Evolutionary conservation across 2,329 filamentous ascomycete genomes (phyloP).

Genomic region (Epichloe sp.): DNA sequence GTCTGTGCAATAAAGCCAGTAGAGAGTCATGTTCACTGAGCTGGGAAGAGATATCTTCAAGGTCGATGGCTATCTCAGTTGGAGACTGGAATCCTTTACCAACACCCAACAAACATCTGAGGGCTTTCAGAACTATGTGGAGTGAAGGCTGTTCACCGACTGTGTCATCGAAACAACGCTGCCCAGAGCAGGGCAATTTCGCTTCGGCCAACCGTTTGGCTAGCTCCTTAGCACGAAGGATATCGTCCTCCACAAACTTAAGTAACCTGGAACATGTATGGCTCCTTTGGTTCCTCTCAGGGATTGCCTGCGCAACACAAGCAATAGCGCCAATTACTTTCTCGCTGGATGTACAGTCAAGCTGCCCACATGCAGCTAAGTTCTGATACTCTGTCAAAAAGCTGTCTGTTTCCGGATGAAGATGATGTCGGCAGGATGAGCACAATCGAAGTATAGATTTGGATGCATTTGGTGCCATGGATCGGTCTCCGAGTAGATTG

Average conservation of each 20-base stretch:
- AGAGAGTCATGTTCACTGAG: slow-evolving; percentile 6
- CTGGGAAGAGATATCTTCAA: slow-evolving; percentile 36
- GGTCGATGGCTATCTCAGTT: slow-evolving; percentile 52
- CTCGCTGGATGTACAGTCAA: slow-evolving; percentile 60
- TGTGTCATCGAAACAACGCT: slow-evolving; percentile 15
- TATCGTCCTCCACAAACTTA: slow-evolving; percentile 47
- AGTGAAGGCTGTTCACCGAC: slow-evolving; percentile 30
- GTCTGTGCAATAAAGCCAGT: slow-evolving; percentile 26
- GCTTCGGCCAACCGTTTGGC: slow-evolving; percentile 4
- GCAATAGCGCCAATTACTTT: slow-evolving; percentile 62
- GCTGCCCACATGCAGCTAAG: slow-evolving; percentile 37
- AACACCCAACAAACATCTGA: slow-evolving; percentile 57
- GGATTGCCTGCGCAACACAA: slow-evolving; percentile 60
- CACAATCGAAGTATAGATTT: slow-evolving; percentile 64
- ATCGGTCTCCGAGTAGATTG: slow-evolving; percentile 47
- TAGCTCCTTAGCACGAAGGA: slow-evolving; percentile 13
- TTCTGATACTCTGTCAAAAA: slow-evolving; percentile 60
- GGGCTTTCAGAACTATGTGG: slow-evolving; percentile 38
- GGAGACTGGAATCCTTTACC: slow-evolving; percentile 60
- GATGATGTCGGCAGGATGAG: slow-evolving; percentile 56
- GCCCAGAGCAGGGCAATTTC: slow-evolving; percentile 12
- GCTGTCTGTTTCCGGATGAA: slow-evolving; percentile 52
- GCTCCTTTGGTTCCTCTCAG: slow-evolving; percentile 41
- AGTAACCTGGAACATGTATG: slow-evolving; percentile 45
- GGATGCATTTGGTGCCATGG: slow-evolving; percentile 54